phyloP scores from a whole-genome alignment of 805 yeast genomes.

The Teunomyces atbi region DNA sequence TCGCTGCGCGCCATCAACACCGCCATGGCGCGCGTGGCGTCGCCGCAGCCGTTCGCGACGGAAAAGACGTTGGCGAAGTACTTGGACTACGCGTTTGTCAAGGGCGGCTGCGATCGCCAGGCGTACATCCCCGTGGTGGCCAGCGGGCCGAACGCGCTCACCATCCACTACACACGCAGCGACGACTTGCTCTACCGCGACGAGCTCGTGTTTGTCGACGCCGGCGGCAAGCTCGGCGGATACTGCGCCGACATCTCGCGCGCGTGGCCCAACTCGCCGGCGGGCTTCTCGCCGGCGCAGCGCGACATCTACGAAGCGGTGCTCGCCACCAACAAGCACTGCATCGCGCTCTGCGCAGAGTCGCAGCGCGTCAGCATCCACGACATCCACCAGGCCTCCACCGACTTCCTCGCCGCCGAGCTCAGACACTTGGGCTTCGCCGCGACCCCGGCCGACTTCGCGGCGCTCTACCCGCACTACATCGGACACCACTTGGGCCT shows the following conservation, averaged over 20 bases:
- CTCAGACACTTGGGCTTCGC: constrained; percentile 71
- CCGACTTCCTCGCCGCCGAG: constrained; percentile 56
- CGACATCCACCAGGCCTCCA: constrained; percentile 73
- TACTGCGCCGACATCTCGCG: constrained; percentile 95
- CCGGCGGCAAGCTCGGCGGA: constrained; percentile 92
- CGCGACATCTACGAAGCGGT: constrained; percentile 87
- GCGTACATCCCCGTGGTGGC: constrained; percentile 98
- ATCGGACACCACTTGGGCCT: constrained; percentile 94
- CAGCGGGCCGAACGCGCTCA: constrained; percentile 83
- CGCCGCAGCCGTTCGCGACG: constrained; percentile 47
- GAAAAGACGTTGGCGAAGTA: constrained; percentile 80
- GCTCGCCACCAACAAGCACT: constrained; percentile 72
- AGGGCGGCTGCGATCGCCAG: constrained; percentile 84
- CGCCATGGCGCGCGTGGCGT: constrained; percentile 64
- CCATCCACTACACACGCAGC: constrained; percentile 91
- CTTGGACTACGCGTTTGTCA: constrained; percentile 76
- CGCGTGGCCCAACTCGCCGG: constrained; percentile 88
- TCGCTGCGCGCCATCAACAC: constrained; percentile 81
- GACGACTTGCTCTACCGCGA: constrained; percentile 75
- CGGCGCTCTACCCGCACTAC: constrained; percentile 81
- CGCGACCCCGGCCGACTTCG: constrained; percentile 51
- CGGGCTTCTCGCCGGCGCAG: constrained; percentile 71
- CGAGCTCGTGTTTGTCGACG: constrained; percentile 90
- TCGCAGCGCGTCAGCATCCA: constrained; percentile 54
- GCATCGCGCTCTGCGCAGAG: constrained; percentile 69